These are phyloP conservation scores for Naganishia sp. DNA, from an alignment of 1,284 basidiomycete species.

Conservation along the genomic window DNA sequence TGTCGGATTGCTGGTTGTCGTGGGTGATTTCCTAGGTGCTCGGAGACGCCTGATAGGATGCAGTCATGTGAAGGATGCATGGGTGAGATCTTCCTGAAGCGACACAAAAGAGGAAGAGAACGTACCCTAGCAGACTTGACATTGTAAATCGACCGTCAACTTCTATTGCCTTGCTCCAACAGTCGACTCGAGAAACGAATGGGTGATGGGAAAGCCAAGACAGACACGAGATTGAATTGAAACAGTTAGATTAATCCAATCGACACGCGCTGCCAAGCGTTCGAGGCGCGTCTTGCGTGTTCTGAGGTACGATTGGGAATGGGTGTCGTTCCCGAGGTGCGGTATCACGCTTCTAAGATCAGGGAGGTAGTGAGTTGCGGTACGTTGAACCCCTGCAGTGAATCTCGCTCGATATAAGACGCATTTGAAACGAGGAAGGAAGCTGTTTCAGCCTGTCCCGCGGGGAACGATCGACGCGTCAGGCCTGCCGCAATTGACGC, in stretches of 20 bases:
- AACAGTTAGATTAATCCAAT: no score
- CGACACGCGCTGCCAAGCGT: slow-evolving; percentile 9
- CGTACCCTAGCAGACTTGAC: slow-evolving; percentile 27
- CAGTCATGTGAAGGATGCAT: neutral
- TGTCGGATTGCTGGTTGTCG: slow-evolving; percentile 8
- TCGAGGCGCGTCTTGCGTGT: no score
- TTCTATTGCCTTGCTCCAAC: neutral
- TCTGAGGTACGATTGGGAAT: no score
- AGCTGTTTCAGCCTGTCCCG: no score
- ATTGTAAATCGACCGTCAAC: neutral
- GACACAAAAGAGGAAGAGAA: neutral
- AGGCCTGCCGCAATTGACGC: no score
- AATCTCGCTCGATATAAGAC: no score
- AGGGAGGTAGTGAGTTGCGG: no score
- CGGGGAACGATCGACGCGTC: no score
- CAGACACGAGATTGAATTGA: neutral
- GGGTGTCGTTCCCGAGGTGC: no score
- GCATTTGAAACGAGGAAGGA: no score
- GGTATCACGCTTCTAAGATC: no score
- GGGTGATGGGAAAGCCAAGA: slow-evolving; percentile 3
- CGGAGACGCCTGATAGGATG: slow-evolving; percentile 14
- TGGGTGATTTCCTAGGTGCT: slow-evolving; percentile 25
- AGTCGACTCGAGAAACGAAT: neutral
- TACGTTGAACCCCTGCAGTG: no score
- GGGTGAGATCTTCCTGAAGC: neutral